These are phyloP conservation scores for Cryptococcus jaspeensis DNA, from an alignment of 1,284 basidiomycete species.

Conservation along the genomic window DNA sequence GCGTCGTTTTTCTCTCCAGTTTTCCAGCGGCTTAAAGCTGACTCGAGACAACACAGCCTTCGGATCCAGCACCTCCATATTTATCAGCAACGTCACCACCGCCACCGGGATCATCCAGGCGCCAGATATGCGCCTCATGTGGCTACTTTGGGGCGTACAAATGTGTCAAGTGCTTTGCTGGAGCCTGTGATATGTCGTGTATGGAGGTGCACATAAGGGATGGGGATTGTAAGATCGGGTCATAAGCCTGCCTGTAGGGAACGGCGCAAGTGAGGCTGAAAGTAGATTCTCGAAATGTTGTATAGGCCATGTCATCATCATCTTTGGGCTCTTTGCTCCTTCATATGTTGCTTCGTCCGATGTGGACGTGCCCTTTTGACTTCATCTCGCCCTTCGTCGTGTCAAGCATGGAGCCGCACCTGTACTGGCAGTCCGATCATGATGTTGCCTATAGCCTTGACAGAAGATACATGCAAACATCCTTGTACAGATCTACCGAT, in stretches of 20 bases:
- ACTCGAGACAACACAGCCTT: constrained; percentile 19
- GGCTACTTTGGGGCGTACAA: constrained; percentile 42
- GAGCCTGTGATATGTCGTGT: constrained; percentile 39
- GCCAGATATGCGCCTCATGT: constrained; percentile 41
- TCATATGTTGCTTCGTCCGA: no score
- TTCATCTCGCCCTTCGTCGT: no score
- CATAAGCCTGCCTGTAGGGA: constrained; percentile 6
- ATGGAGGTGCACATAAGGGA: constrained; percentile 41
- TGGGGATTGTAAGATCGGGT: constrained; percentile 45
- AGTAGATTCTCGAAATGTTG: no score
- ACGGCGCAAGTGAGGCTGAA: no score
- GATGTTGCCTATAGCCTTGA: no score
- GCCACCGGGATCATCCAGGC: constrained; percentile 25
- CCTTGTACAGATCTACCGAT: not conserved
- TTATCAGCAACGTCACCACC: constrained; percentile 31
- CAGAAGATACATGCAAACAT: not conserved
- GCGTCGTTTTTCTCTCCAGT: constrained; percentile 6
- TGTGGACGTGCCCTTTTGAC: no score
- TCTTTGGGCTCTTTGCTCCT: no score
- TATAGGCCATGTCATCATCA: no score
- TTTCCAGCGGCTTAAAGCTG: not conserved
- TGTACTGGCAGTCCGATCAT: no score
- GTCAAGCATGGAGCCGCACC: no score
- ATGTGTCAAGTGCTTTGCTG: constrained; percentile 42
- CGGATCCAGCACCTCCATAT: constrained; percentile 36